These are phyloP conservation scores for Diaporthe citrichinensis DNA, from an alignment of 2,329 filamentous ascomycete species.

Conservation along the genomic window DNA sequence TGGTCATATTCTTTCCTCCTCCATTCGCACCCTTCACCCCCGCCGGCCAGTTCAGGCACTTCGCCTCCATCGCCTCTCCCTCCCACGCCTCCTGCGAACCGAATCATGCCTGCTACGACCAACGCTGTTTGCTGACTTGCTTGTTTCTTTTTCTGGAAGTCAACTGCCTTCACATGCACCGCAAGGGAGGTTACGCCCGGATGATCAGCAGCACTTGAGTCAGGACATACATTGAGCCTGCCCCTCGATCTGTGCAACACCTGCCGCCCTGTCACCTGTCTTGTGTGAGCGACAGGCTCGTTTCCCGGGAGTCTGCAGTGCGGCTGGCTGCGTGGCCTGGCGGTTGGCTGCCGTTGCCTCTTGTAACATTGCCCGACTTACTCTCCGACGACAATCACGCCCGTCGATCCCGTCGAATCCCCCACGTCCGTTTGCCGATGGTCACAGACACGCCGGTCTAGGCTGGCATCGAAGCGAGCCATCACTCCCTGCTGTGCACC, in stretches of 20 bases:
- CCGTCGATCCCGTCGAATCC: slow-evolving; percentile 34
- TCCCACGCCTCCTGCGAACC: not conserved
- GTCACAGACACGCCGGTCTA: slow-evolving; percentile 42
- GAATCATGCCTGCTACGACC: slow-evolving; percentile 8
- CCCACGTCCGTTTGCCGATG: slow-evolving; percentile 39
- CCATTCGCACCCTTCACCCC: not conserved
- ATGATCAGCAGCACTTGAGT: slow-evolving; percentile 30
- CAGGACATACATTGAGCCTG: slow-evolving; percentile 36
- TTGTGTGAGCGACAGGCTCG: slow-evolving; percentile 34
- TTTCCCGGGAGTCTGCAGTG: slow-evolving; percentile 37
- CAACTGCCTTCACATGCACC: slow-evolving; percentile 33
- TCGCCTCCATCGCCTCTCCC: not conserved
- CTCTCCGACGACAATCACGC: slow-evolving; percentile 37
- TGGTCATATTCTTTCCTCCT: not conserved
- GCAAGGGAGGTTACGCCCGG: slow-evolving; percentile 40
- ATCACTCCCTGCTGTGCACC: slow-evolving; percentile 41
- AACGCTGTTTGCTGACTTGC: slow-evolving; percentile 14
- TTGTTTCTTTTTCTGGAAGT: slow-evolving; percentile 7
- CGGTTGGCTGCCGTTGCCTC: slow-evolving; percentile 33
- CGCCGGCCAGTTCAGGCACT: not conserved
- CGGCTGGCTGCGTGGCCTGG: slow-evolving; percentile 40
- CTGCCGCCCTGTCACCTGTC: slow-evolving; percentile 33
- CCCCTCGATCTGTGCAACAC: slow-evolving; percentile 40
- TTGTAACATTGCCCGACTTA: slow-evolving; percentile 27
- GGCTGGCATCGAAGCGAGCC: slow-evolving; percentile 43